Percentiles rank a stretch among this genome's conserved stretches.
These are phyloP conservation scores for Podaxis sp. DNA, from an alignment of 768 basidiomycete species.

Conservation along the genomic window DNA sequence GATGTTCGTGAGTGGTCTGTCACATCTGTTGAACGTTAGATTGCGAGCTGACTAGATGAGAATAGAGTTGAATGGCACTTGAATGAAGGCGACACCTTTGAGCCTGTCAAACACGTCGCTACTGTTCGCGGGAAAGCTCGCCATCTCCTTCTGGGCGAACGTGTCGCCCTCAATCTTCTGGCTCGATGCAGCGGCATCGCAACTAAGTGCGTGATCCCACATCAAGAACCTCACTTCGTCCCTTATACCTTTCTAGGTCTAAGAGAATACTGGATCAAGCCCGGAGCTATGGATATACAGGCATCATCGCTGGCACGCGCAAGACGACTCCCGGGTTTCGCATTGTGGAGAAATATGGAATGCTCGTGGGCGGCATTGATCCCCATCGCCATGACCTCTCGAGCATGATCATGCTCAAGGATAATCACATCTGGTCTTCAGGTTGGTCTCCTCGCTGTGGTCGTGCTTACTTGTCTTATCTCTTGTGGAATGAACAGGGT, in stretches of 20 bases:
- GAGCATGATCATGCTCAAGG: slow-evolving; percentile 99
- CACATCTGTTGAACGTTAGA: not conserved
- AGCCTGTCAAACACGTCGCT: slow-evolving; percentile 81
- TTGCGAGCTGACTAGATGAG: not conserved
- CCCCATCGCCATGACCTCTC: slow-evolving; percentile 95
- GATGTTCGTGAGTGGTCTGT: slow-evolving; percentile 69
- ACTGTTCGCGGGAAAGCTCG: slow-evolving; percentile 89
- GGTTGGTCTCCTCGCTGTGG: slow-evolving; percentile 41
- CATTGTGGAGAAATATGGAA: slow-evolving; percentile 96
- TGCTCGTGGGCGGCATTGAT: slow-evolving; percentile 97
- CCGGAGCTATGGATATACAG: slow-evolving; percentile 71
- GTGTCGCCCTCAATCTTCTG: slow-evolving; percentile 88
- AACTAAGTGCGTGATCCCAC: slow-evolving; percentile 60
- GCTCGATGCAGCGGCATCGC: slow-evolving; percentile 97
- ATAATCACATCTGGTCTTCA: slow-evolving; percentile 98
- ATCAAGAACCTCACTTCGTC: not conserved
- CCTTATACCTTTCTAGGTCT: slow-evolving; percentile 48
- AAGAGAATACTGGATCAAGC: slow-evolving; percentile 79
- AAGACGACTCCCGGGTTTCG: slow-evolving; percentile 99
- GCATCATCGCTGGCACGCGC: slow-evolving; percentile 89
- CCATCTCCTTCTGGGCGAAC: slow-evolving; percentile 85
- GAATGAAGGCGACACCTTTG: slow-evolving; percentile 76
- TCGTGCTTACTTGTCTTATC: slow-evolving; percentile 8
- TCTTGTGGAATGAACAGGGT: slow-evolving; percentile 43
- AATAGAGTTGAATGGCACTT: slow-evolving; percentile 91